These are phyloP conservation scores for Suillus tomentosus DNA, from an alignment of 768 basidiomycete genomes.

Conservation along the genomic window DNA sequence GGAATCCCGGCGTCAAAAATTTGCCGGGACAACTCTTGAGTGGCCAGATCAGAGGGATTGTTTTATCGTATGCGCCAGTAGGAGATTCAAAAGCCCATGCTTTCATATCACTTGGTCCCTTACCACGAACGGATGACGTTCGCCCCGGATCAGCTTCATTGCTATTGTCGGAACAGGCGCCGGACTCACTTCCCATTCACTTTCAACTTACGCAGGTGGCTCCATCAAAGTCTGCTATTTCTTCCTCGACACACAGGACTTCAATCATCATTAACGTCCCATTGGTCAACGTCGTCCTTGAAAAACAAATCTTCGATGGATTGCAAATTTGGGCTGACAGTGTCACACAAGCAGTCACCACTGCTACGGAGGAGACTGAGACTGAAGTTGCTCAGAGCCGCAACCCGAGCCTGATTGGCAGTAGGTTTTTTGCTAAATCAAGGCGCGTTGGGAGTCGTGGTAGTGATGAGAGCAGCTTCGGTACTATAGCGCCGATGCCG, in stretches of 20 bases:
- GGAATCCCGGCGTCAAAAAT: constrained; percentile 9
- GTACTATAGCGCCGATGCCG: constrained; percentile 29
- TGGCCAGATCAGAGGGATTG: constrained; percentile 45
- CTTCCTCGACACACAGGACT: constrained; percentile 14
- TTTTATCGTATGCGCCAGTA: constrained; percentile 49
- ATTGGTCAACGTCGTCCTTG: constrained; percentile 58
- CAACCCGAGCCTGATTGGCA: constrained; percentile 74
- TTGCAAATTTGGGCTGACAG: constrained; percentile 92
- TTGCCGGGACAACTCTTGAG: constrained; percentile 33
- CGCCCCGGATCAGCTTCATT: constrained; percentile 16
- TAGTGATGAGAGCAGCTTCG: constrained; percentile 44
- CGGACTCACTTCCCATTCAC: constrained; percentile 23
- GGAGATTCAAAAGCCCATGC: constrained; percentile 42
- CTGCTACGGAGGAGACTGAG: constrained; percentile 25
- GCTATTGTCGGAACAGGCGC: constrained; percentile 24
- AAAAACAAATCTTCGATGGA: constrained; percentile 70
- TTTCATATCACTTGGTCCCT: constrained; percentile 54
- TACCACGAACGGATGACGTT: constrained; percentile 28
- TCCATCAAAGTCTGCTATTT: constrained; percentile 3
- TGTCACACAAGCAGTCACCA: constrained; percentile 65
- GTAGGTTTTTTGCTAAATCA: constrained; percentile 65
- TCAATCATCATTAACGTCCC: constrained; percentile 49
- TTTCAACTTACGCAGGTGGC: constrained; percentile 22
- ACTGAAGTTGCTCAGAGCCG: constrained; percentile 42
- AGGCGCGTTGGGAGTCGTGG: constrained; percentile 41